A percentile compares a stretch with the other conserved stretches of the same genome.
Evolutionary conservation across 257 asterid species (phyloP).

Genomic region (Echium plantagineum): DNA sequence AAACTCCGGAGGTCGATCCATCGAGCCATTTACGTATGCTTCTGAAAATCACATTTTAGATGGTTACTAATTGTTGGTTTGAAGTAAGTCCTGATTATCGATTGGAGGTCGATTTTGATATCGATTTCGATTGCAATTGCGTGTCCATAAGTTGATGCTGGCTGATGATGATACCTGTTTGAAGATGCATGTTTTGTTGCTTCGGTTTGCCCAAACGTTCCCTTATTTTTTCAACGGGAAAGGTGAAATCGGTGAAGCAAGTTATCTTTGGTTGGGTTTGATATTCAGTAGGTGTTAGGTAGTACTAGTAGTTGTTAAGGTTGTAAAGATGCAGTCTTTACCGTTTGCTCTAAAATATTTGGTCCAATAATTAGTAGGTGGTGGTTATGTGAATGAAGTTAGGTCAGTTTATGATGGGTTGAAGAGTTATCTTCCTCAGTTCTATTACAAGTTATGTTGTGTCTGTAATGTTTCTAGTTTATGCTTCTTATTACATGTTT

Average conservation of each 20-base stretch:
- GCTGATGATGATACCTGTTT: neutral
- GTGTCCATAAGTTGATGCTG: neutral
- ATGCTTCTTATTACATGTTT: no score
- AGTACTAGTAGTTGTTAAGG: neutral
- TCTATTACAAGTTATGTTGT: neutral
- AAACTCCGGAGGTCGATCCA: neutral
- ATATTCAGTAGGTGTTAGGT: neutral
- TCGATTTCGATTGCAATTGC: no score
- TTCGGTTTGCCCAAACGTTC: constrained; percentile 7
- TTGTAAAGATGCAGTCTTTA: no score
- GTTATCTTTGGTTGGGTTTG: neutral
- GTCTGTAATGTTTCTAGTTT: neutral
- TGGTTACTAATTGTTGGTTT: no score
- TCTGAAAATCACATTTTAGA: constrained; percentile 7
- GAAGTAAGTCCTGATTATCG: no score
- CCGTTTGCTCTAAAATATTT: no score
- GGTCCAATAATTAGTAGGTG: no score
- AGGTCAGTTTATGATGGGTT: neutral
- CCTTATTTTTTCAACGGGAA: constrained; percentile 39
- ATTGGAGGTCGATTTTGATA: no score
- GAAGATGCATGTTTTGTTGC: neutral
- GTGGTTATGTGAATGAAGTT: no score
- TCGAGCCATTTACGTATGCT: constrained; percentile 14
- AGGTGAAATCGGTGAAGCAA: constrained; percentile 11
- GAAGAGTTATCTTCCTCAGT: neutral